Percentiles rank a stretch among this genome's conserved stretches.
Conservation (phyloP, 1,139 yeast genomes). For the Debaryomyces singareniensis region DNA sequence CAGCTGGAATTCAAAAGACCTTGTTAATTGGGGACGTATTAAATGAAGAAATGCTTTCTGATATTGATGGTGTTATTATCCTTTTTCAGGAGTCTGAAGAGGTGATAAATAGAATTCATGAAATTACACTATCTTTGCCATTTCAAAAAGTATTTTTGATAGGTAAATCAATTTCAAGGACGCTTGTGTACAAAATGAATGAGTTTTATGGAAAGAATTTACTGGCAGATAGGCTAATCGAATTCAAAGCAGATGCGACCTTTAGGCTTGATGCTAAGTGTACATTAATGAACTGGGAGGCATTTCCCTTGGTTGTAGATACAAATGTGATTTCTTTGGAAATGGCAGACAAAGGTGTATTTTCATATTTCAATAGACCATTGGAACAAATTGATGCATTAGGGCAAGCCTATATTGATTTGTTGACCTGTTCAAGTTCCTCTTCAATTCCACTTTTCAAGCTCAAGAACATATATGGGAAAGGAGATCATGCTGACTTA, state of each 20-base stretch:
- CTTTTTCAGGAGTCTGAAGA: slow-evolving; percentile 19
- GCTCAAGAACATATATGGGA: slow-evolving; percentile 31
- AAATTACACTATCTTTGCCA: slow-evolving; percentile 9
- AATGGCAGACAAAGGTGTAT: slow-evolving; percentile 15
- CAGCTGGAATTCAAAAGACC: slow-evolving; percentile 53
- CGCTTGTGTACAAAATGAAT: slow-evolving; percentile 24
- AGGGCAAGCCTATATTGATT: slow-evolving; percentile 17
- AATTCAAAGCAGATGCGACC: slow-evolving; percentile 4
- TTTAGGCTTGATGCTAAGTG: slow-evolving; percentile 15
- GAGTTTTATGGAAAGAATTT: slow-evolving; percentile 15
- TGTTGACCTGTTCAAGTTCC: slow-evolving; percentile 13
- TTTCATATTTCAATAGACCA: slow-evolving; percentile 30
- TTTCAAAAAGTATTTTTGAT: slow-evolving; percentile 19
- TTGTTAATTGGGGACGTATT: slow-evolving; percentile 45
- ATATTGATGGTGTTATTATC: slow-evolving; percentile 31
- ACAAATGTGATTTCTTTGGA: slow-evolving; percentile 21
- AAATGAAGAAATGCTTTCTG: slow-evolving; percentile 11
- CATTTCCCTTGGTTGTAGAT: slow-evolving; percentile 17
- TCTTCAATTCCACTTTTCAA: slow-evolving; percentile 15
- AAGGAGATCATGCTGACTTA: slow-evolving; percentile 34
- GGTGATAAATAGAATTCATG: slow-evolving; percentile 5
- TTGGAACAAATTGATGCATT: slow-evolving; percentile 24
- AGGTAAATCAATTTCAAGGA: slow-evolving; percentile 24
- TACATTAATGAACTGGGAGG: slow-evolving; percentile 27
- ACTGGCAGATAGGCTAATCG: slow-evolving; percentile 14